Base-by-base conservation (phyloP, 2,329 filamentous ascomycete species). In the Zalaria sp. region DNA sequence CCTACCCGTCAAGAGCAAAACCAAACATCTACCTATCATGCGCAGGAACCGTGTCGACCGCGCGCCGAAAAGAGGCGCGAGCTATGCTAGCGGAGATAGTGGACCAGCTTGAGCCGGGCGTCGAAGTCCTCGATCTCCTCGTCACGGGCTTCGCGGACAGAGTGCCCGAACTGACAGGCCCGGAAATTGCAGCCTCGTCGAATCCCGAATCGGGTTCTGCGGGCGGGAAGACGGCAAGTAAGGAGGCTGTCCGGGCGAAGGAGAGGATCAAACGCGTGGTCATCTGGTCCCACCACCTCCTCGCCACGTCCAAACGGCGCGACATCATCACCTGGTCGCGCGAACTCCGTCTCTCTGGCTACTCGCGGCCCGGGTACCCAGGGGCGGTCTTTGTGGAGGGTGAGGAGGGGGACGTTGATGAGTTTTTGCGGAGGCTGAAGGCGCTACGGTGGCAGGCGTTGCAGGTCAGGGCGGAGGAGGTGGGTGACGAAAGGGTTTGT, bases 211-310 rank as follows among this genome's bases (percentile, higher is more conserved):
- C 29, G 7, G n/a, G n/a, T 7, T n/a, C 29, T n/a, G 35, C 35
- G 8, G 7, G 7, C 7, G 11, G 25, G 7, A 27, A 38, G 8
- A 32, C 29, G 29, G n/a, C 7, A n/a, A n/a, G 29, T n/a, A 32
- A 32, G n/a, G 29, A n/a, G 29, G n/a, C 7, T 7, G 29, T 7
- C 7, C 7, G 29, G 25, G 35, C 25, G 4, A 9, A 9, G 29
- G 34, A 25, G 3, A 27, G 10, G 8, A 46, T 46, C 35, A 45
- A 46, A 35, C 46, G 39, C 6, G 38, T 46, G 11, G 39, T 46
- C 2, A 41, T 48, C 37, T 48, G 46, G 46, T 45, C 46, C 2
- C 46, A 48, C 37, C 46, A 48, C 27, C 44, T 48, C 8, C 42
- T 48, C 8, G 46, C 46, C 5, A 48, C 46, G 11, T 48, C 43